Conservation (phyloP, 2,329 filamentous ascomycete genomes). For the Sarocladiaceae sp. region DNA sequence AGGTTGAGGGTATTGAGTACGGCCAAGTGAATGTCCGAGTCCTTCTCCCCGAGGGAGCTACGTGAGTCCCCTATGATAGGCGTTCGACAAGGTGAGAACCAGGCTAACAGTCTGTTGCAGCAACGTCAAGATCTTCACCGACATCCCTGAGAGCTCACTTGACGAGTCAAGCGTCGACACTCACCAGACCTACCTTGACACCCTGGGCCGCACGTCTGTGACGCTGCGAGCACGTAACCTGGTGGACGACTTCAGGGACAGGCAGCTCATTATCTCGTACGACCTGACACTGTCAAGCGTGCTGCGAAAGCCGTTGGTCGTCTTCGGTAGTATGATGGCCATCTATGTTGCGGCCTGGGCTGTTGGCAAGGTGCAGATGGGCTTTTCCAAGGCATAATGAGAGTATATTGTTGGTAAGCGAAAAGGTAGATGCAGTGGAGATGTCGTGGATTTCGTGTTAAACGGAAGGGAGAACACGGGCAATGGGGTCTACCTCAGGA, state of each 20-base stretch:
- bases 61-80: conserved; percentile 45
- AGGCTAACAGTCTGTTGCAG: conserved; percentile 43
- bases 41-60: conserved; percentile 84
- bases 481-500: too few relatives aligned
- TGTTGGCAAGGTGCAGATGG: conserved; percentile 72
- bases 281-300: conserved; percentile 69
- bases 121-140: conserved; percentile 71
- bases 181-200: conserved; percentile 93
- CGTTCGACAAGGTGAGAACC: background rate
- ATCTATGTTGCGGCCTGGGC: conserved; percentile 71
- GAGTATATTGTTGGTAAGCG: too few relatives aligned
- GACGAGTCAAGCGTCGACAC: conserved; percentile 51
- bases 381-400: conserved; percentile 49
- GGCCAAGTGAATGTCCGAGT: conserved; percentile 73
- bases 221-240: conserved; percentile 77
- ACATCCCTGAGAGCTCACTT: conserved; percentile 59
- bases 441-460: too few relatives aligned
- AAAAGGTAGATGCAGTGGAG: too few relatives aligned
- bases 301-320: conserved; percentile 78
- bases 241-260: conserved; percentile 82
- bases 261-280: conserved; percentile 80
- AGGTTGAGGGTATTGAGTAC: conserved; percentile 79
- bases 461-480: too few relatives aligned
- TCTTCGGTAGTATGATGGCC: conserved; percentile 67
- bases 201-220: conserved; percentile 76